Evolutionary conservation across 305 asterid genomes (phyloP), one percentile per base, ranked within the genome.

Genomic region (Fraxinus nigra): DNA sequence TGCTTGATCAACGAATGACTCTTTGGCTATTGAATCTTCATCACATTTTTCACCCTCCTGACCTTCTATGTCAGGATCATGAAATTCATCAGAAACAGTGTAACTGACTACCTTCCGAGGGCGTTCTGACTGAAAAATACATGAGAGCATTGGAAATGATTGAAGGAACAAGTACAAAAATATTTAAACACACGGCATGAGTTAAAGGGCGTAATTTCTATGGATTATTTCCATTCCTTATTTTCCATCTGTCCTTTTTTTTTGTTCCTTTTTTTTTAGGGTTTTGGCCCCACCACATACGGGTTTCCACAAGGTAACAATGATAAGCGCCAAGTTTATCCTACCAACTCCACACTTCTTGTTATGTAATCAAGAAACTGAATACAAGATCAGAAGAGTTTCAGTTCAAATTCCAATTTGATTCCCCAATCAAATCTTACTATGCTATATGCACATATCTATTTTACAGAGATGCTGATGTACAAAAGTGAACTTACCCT

Each of bases 121-220:
- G 51, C 98, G 90, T 67, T 81, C 90, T 3, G 99, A 95, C 99
- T 95, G 94, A 74, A 86, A 84, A 70, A 77, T 46, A 73, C 78
- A 80, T 13, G 56, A 82, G 33, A 69, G 80, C 26, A 79, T 83
- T 7, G 38, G 35, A 69, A n/a, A 80, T 37, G 18, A 81, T 59
- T 28, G 24, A 67, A 34, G 26, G 30, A 22, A 35, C 56, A 82
- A 76, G 20, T 11, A n/a, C 14, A 43, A 6, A 56, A 72, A 14
- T 24, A 63, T 63, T 63, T 24, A 3, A 8, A 63, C 16, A 63
- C 72, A 10, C n/a, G 26, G 72, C 72, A 63, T 22, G 72, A 61
- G 70, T 22, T 63, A 0, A 63, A 8, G 72, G 16, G n/a, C 26
- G 33, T 22, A 24, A 63, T 22, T 9, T 24, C 72, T 63, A 9